Evolutionary conservation across 345 rosid species (phyloP).

Genomic region (Anastatica hierochuntica): DNA sequence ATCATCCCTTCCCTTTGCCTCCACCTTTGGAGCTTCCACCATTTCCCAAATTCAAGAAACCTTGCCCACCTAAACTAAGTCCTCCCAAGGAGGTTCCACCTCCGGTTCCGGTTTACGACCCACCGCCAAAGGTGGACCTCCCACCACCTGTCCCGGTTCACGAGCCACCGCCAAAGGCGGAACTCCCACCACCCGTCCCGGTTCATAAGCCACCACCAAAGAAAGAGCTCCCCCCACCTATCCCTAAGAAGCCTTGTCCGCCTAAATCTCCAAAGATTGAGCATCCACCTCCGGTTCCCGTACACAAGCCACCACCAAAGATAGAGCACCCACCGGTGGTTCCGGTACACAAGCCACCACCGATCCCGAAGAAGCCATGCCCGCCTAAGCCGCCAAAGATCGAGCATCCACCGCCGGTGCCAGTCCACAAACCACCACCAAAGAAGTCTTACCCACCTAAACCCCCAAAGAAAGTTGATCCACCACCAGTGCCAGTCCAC

Average conservation of each 20-base stretch:
- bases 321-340: too few species aligned
- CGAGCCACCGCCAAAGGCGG: slow-evolving; percentile 1
- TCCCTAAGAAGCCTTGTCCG: slow-evolving; percentile 22
- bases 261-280: slow-evolving; percentile 10
- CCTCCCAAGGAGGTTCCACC: slow-evolving; percentile 27
- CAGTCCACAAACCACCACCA: slow-evolving; percentile 12
- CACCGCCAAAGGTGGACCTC: slow-evolving; percentile 18
- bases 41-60: slow-evolving; percentile 16
- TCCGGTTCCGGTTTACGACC: slow-evolving; percentile 12
- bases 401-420: slow-evolving; percentile 13
- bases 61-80: slow-evolving; percentile 20
- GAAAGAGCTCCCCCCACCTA: too few species aligned
- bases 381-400: slow-evolving; percentile 16
- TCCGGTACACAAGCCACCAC: too few species aligned
- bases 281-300: too few species aligned
- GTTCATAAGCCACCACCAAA: slow-evolving; percentile 17
- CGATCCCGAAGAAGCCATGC: slow-evolving; percentile 10
- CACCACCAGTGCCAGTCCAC: slow-evolving; percentile 22
- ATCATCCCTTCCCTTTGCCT: slow-evolving; percentile 23
- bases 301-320: too few species aligned
- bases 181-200: slow-evolving; percentile 19
- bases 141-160: slow-evolving; percentile 12
- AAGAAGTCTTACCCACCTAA: slow-evolving; percentile 10
- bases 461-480: slow-evolving; percentile 5
- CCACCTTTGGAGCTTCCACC: slow-evolving; percentile 30